A percentile compares a stretch with the other conserved stretches of the same genome.
Conservation (phyloP, 83 land plant genomes). For the Picea abies region DNA sequence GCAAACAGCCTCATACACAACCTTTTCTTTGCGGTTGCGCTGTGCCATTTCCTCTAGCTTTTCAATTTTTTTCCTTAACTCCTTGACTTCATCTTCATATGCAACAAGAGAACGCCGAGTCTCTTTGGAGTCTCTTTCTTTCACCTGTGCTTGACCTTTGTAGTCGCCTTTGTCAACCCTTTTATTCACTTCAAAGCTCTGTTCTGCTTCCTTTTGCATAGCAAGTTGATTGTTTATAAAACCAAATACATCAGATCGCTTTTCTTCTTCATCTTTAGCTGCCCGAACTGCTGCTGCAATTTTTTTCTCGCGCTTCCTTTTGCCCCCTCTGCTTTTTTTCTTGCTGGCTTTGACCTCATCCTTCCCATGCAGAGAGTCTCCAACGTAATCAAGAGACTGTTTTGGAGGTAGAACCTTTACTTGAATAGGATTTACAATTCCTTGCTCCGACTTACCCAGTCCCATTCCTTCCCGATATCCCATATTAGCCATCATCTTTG, state of each 20-base stretch:
- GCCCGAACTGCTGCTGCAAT: conserved; percentile 76
- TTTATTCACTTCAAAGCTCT: conserved; percentile 15
- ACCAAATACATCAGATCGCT: conserved; percentile 72
- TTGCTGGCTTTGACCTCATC: conserved; percentile 33
- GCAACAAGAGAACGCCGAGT: conserved; percentile 66
- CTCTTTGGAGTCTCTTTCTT: conserved; percentile 28
- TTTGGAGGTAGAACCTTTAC: conserved; percentile 76
- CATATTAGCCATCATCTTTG: conserved; percentile 99
- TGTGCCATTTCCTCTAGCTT: conserved; percentile 89
- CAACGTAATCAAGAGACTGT: conserved; percentile 85
- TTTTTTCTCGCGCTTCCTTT: conserved; percentile 90
- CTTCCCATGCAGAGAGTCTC: conserved; percentile 21
- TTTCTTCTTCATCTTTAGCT: conserved; percentile 65
- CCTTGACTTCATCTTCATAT: conserved; percentile 82
- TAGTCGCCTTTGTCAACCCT: conserved; percentile 9
- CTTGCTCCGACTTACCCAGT: conserved; percentile 86
- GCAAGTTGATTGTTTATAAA: conserved; percentile 91
- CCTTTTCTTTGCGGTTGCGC: conserved; percentile 87
- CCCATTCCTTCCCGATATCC: conserved; percentile 98
- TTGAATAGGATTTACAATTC: conserved; percentile 71
- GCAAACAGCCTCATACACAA: conserved; percentile 77
- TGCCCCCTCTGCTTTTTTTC: conserved; percentile 92
- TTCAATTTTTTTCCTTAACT: conserved; percentile 50
- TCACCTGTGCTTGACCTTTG: conserved; percentile 13
- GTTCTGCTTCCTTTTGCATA: conserved; percentile 32